phyloP scores from a whole-genome alignment of 106 monocot genomes.

The Narthecium ossifragum region DNA sequence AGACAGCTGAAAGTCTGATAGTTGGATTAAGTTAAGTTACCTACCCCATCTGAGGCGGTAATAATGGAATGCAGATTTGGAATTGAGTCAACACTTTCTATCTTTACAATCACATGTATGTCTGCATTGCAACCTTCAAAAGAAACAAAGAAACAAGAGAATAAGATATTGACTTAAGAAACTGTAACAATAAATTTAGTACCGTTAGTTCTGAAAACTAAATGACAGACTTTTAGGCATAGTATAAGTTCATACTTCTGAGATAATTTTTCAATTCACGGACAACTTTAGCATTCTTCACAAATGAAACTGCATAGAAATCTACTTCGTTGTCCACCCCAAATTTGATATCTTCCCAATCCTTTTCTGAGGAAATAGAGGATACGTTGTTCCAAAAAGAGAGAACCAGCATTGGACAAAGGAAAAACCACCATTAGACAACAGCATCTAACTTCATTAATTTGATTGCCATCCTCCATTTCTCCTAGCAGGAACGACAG shows the following conservation, averaged over 20 bases:
- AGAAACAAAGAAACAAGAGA: conserved; percentile 1
- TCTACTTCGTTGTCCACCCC: conserved; percentile 95
- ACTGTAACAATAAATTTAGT: too few relatives aligned
- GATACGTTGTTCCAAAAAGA: too few relatives aligned
- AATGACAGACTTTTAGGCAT: too few relatives aligned
- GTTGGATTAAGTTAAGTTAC: too few relatives aligned
- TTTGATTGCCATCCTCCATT: too few relatives aligned
- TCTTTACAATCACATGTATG: conserved; percentile 87
- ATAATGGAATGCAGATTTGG: conserved; percentile 89
- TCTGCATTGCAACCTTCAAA: conserved; percentile 73
- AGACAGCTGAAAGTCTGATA: too few relatives aligned
- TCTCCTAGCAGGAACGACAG: too few relatives aligned
- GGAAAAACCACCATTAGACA: background rate
- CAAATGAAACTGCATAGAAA: conserved; percentile 98
- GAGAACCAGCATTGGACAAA: background rate
- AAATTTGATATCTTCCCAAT: conserved; percentile 99
- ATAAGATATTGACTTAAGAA: too few relatives aligned
- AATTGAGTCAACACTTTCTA: conserved; percentile 97
- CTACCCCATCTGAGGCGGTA: conserved; percentile 96
- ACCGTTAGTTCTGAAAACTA: too few relatives aligned
- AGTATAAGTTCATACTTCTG: conserved; percentile 49
- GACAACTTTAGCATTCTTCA: conserved; percentile 94
- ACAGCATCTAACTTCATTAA: background rate
- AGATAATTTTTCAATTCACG: conserved; percentile 86
- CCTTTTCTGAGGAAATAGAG: conserved; percentile 72